Evolutionary conservation across 2,329 filamentous ascomycete species (phyloP).

Genomic region (Chaetomium strumarium): DNA sequence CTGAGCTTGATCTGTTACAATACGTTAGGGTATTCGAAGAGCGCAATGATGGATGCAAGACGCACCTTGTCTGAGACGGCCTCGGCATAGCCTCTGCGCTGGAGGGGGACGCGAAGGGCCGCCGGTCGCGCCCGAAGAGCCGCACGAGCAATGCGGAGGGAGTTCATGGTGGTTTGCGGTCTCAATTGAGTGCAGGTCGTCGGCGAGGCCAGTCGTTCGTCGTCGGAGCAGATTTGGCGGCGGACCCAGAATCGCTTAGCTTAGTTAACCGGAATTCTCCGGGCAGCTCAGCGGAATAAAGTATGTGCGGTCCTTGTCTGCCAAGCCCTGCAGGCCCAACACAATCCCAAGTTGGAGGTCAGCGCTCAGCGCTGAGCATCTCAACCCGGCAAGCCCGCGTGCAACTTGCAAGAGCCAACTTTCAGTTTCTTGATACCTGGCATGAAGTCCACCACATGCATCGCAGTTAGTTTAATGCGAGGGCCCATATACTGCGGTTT

Average conservation of each 20-base stretch:
- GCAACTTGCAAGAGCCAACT: too few relatives aligned
- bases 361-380: too few relatives aligned
- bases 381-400: too few relatives aligned
- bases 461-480: too few relatives aligned
- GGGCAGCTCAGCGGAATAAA: conserved; percentile 18
- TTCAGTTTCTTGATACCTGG: too few relatives aligned
- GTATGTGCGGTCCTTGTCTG: conserved; percentile 16
- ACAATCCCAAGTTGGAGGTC: not conserved
- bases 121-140: conserved; percentile 79
- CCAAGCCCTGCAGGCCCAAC: too few relatives aligned
- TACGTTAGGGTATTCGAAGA: conserved; percentile 4
- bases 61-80: conserved; percentile 71
- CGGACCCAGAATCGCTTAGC: conserved; percentile 26
- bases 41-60: not conserved
- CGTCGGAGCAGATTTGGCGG: conserved; percentile 41
- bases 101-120: conserved; percentile 66
- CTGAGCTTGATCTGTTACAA: conserved; percentile 82
- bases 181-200: conserved; percentile 44
- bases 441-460: not conserved
- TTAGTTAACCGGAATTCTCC: conserved; percentile 16
- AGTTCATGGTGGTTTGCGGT: conserved; percentile 71
- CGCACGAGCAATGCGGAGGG: conserved; percentile 83
- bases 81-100: conserved; percentile 88
- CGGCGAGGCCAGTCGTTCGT: conserved; percentile 36
- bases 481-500: too few relatives aligned